Evolutionary conservation across 805 yeast genomes (phyloP).

Genomic region (Tetrapisispora phaffii): DNA sequence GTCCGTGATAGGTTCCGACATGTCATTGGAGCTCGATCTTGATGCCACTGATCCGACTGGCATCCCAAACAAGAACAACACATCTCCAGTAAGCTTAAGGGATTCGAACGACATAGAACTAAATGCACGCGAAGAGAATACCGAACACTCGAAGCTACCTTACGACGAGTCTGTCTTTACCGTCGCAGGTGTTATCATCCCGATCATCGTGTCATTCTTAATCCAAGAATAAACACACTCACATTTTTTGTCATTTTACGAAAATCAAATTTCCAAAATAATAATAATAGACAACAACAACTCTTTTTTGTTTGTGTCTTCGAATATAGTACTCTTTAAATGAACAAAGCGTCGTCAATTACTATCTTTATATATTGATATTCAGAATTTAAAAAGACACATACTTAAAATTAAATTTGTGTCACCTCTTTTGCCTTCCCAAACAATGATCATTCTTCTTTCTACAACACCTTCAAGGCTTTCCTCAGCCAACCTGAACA

Average conservation of each 20-base stretch:
- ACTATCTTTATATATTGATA: no score
- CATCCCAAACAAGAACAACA: background rate
- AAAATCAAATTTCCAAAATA: no score
- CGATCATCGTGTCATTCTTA: slow-evolving; percentile 21
- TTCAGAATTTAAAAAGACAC: no score
- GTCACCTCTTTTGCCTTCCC: no score
- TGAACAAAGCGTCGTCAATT: no score
- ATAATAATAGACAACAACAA: background rate
- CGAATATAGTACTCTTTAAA: no score
- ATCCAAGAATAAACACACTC: slow-evolving; percentile 14
- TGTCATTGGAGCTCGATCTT: background rate
- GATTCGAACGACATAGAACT: background rate
- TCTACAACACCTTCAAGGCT: no score
- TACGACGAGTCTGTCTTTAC: slow-evolving; percentile 18
- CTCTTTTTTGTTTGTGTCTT: no score
- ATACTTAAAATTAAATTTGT: no score
- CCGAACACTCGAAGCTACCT: background rate
- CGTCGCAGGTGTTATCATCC: slow-evolving; percentile 21
- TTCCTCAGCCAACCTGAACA: background rate
- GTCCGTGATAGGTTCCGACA: background rate
- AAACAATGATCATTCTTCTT: no score
- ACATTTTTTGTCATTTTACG: no score
- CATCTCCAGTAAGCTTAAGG: background rate
- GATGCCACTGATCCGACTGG: background rate
- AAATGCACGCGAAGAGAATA: background rate